These are phyloP conservation scores for Mortierella sp. DNA, from an alignment of 371 early-diverging fungal species.

Conservation along the genomic window DNA sequence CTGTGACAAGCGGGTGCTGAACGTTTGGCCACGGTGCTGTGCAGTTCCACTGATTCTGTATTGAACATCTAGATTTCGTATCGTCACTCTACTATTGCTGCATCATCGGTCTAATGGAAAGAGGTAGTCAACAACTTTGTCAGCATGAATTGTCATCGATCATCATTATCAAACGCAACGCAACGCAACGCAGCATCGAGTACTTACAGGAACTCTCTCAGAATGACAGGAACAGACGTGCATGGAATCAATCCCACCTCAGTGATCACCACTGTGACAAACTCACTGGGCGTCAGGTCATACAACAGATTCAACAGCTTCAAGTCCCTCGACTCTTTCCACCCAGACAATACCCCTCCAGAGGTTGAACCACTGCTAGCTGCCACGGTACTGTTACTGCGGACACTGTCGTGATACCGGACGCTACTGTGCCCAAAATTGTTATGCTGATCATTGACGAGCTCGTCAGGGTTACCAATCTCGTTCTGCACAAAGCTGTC, in stretches of 20 bases:
- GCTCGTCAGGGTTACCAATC: constrained; percentile 86
- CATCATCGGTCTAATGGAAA: constrained; percentile 36
- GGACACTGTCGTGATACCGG: constrained; percentile 34
- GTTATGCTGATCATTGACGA: constrained; percentile 69
- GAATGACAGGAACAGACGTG: constrained; percentile 89
- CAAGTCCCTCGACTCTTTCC: constrained; percentile 75
- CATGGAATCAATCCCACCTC: constrained; percentile 96
- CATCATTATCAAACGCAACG: background rate
- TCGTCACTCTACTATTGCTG: constrained; percentile 24
- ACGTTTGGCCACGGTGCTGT: no score
- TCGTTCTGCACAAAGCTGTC: constrained; percentile 98
- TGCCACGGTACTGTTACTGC: constrained; percentile 31
- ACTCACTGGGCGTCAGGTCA: constrained; percentile 95
- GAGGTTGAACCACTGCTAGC: constrained; percentile 34
- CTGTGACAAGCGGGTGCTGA: no score
- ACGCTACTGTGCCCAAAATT: constrained; percentile 52
- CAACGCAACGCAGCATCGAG: background rate
- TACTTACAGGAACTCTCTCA: constrained; percentile 54
- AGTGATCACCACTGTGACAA: constrained; percentile 90
- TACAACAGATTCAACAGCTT: constrained; percentile 89
- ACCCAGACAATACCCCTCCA: constrained; percentile 61
- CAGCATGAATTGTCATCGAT: background rate
- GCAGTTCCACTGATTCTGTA: background rate
- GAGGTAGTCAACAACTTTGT: background rate
- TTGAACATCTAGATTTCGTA: background rate